phyloP scores from a whole-genome alignment of 179 eudicot genomes.

The Patellifolia procumbens region DNA sequence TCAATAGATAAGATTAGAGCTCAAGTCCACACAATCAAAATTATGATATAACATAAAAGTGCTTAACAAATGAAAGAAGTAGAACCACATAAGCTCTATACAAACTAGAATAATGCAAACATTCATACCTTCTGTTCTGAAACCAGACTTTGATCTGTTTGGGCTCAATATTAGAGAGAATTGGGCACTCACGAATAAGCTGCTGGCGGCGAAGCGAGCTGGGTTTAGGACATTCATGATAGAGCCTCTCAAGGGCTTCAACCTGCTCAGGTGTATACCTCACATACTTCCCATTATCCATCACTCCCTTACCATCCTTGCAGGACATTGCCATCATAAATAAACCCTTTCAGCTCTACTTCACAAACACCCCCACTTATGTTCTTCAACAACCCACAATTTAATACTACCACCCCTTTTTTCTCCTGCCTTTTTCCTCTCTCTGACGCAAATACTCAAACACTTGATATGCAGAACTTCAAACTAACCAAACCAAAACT shows the following conservation, averaged over 20 bases:
- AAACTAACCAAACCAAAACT: not conserved
- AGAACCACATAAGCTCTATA: no score
- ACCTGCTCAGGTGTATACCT: slow-evolving; percentile 96
- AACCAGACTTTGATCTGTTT: slow-evolving; percentile 99
- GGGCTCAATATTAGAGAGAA: slow-evolving; percentile 89
- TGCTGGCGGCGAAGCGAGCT: slow-evolving; percentile 92
- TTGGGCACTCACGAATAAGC: slow-evolving; percentile 95
- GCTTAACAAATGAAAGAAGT: no score
- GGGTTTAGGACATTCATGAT: slow-evolving; percentile 89
- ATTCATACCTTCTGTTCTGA: slow-evolving; percentile 76
- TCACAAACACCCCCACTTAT: slow-evolving; percentile 19
- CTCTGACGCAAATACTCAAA: slow-evolving; percentile 25
- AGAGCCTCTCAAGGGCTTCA: slow-evolving; percentile 87
- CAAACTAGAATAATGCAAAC: not conserved
- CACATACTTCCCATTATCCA: slow-evolving; percentile 81
- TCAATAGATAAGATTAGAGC: no score
- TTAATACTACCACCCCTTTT: slow-evolving; percentile 1
- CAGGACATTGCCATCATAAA: slow-evolving; percentile 62
- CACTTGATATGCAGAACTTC: slow-evolving; percentile 30
- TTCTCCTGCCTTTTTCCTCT: not conserved
- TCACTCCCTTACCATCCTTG: slow-evolving; percentile 54
- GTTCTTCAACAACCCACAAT: slow-evolving; percentile 14
- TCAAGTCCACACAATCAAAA: no score
- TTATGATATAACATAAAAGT: no score
- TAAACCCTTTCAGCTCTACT: not conserved